phyloP scores from a whole-genome alignment of 1,139 yeast genomes.

The Debaryomyces sp. region DNA sequence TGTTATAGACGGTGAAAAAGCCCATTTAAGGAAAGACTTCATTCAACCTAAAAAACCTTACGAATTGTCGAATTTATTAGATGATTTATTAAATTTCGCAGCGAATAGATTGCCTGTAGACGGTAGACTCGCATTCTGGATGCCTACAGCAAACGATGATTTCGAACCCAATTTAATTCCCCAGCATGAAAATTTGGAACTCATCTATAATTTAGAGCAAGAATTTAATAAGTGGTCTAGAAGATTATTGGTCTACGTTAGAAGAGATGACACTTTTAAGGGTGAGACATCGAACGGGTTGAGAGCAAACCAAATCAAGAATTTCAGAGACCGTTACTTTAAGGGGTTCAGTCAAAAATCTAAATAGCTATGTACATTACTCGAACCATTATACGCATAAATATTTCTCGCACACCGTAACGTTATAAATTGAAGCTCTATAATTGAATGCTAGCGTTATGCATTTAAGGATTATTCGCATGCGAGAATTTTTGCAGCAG shows the following conservation, averaged over 20 bases:
- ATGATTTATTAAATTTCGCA: conserved; percentile 75
- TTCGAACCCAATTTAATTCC: conserved; percentile 76
- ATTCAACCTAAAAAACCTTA: conserved; percentile 94
- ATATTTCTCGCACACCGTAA: background rate
- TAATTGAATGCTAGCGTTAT: background rate
- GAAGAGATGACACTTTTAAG: conserved; percentile 57
- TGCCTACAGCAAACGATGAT: conserved; percentile 96
- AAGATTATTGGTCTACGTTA: conserved; percentile 76
- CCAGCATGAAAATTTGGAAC: conserved; percentile 70
- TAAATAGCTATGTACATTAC: conserved; percentile 16
- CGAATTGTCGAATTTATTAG: conserved; percentile 72
- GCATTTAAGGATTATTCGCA: conserved; percentile 2
- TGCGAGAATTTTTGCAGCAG: conserved; percentile 8
- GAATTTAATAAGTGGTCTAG: conserved; percentile 93
- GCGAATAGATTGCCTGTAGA: conserved; percentile 68
- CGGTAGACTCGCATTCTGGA: conserved; percentile 93
- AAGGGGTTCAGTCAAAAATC: conserved; percentile 56
- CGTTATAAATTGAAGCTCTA: background rate
- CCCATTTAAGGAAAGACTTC: conserved; percentile 78
- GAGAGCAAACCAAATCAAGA: conserved; percentile 44
- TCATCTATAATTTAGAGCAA: conserved; percentile 78
- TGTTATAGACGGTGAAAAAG: conserved; percentile 74
- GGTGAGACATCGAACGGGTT: conserved; percentile 60
- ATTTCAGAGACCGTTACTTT: conserved; percentile 83
- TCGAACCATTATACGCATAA: background rate